Evolutionary conservation across 202 grass and related monocot genomes (phyloP), one percentile per base, ranked within the genome.

Genomic region (Setaria italica): DNA sequence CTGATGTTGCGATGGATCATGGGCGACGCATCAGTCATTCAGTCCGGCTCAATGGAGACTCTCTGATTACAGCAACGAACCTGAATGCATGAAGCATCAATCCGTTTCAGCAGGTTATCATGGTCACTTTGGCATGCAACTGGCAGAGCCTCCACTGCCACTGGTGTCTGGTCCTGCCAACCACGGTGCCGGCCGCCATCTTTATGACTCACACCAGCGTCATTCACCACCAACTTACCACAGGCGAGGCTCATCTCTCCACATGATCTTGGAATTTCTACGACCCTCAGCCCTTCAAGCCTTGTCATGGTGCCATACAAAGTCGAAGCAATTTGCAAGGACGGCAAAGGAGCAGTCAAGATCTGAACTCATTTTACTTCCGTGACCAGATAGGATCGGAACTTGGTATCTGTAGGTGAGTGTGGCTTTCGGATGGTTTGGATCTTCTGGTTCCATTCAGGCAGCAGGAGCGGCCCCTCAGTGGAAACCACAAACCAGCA

Each of bases 191-290:
- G 37, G 32, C 66, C 62, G 32, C 66, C 62, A 9, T 67, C 85
- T 87, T 84, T 87, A 16, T 90, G 85, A 90, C 53, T 90, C 80
- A 90, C 5, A 62, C 14, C 75, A 11, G 37, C 3, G 88, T 90
- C 84, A 90, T 76, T 39, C 75, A 16, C 64, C 25, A 33, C 57
- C 21, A 49, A 16, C 41, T 0, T 4, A 43, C 17, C 47, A 53
- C 47, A 19, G 29, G 70, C 12, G 45, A 51, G 14, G 14, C 47
- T 74, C 71, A 53, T 51, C 47, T 53, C 2, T 15, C 71, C 48
- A 80, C 77, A 74, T 74, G 77, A 29, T 64, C 46, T 55, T 58
- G 70, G 47, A 54, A 48, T 74, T 81, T 57, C 46, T 74, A 48
- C 49, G 64, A 12, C 25, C 4, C 39, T 25, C 62, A 70, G 48